Evolutionary conservation across 2,329 filamentous ascomycete species (phyloP).

Genomic region (Tolypocladium pustulatum): DNA sequence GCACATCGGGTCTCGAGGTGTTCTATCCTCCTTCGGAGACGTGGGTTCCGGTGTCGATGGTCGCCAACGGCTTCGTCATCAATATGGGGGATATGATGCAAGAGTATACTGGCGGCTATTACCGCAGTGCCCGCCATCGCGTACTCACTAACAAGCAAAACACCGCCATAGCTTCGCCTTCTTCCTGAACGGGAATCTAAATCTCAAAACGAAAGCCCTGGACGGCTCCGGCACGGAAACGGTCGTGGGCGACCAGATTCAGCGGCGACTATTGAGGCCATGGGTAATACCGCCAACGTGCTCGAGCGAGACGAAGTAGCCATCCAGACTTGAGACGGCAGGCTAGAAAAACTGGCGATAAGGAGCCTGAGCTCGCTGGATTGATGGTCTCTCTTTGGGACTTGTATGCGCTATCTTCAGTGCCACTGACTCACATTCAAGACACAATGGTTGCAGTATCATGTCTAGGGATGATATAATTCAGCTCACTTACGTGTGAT

Average conservation of each 20-base stretch:
- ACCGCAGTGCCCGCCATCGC: slow-evolving; percentile 19
- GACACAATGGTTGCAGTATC: no score
- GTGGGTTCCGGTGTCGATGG: slow-evolving; percentile 18
- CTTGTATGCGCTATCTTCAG: no score
- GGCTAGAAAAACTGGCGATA: no score
- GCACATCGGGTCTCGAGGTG: slow-evolving; percentile 15
- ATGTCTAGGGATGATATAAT: no score
- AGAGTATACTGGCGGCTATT: slow-evolving; percentile 18
- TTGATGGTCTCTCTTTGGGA: no score
- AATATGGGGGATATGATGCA: slow-evolving; percentile 27
- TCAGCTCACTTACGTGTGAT: no score
- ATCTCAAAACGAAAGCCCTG: not conserved
- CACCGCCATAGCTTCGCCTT: slow-evolving; percentile 17
- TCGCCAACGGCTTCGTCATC: slow-evolving; percentile 20
- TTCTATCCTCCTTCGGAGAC: slow-evolving; percentile 14
- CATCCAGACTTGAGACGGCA: not conserved
- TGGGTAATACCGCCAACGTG: slow-evolving; percentile 2
- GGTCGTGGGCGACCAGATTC: slow-evolving; percentile 3
- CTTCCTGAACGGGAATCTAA: slow-evolving; percentile 14
- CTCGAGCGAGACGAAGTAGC: not conserved
- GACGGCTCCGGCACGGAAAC: slow-evolving; percentile 1
- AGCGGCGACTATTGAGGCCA: slow-evolving; percentile 1
- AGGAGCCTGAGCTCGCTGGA: no score
- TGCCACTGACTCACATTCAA: no score
- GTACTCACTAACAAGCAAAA: slow-evolving; percentile 14